phyloP scores from a whole-genome alignment of 306 rosid genomes.

The Lotus japonicus region DNA sequence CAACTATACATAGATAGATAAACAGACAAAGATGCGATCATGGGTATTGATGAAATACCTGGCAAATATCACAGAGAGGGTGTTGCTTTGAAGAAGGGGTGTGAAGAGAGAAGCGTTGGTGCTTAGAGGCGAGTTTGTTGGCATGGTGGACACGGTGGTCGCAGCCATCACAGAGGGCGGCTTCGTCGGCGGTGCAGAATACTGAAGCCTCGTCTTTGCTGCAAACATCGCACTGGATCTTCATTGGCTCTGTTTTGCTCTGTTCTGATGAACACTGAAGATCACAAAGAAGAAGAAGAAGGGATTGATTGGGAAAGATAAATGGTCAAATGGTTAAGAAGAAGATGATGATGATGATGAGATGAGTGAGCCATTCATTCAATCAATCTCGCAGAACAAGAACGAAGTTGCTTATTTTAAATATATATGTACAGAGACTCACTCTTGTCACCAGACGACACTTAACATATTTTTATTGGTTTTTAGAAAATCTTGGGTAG shows the following conservation, averaged over 20 bases:
- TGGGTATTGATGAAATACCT: conserved; percentile 22
- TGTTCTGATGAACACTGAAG: neutral
- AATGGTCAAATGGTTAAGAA: conserved; percentile 10
- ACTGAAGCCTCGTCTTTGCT: conserved; percentile 56
- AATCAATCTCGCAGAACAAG: too few species aligned
- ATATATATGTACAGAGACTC: too few species aligned
- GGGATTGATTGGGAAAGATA: neutral
- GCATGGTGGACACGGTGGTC: conserved; percentile 96
- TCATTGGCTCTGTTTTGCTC: conserved; percentile 32
- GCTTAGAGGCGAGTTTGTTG: conserved; percentile 91
- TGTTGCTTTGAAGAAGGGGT: conserved; percentile 37
- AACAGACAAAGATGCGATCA: too few species aligned
- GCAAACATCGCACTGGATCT: conserved; percentile 94
- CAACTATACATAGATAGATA: too few species aligned
- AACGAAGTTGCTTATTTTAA: too few species aligned
- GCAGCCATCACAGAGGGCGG: conserved; percentile 70
- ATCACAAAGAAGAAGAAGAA: neutral
- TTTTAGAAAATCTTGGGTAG: too few species aligned
- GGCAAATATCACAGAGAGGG: conserved; percentile 80
- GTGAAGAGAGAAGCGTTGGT: conserved; percentile 78
- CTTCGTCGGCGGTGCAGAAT: conserved; percentile 96
- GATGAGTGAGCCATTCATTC: neutral
- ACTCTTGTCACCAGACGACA: too few species aligned
- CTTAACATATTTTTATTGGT: too few species aligned
- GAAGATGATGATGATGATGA: neutral